phyloP scores from a whole-genome alignment of 2,329 filamentous ascomycete genomes.

The Fusarium sp. region DNA sequence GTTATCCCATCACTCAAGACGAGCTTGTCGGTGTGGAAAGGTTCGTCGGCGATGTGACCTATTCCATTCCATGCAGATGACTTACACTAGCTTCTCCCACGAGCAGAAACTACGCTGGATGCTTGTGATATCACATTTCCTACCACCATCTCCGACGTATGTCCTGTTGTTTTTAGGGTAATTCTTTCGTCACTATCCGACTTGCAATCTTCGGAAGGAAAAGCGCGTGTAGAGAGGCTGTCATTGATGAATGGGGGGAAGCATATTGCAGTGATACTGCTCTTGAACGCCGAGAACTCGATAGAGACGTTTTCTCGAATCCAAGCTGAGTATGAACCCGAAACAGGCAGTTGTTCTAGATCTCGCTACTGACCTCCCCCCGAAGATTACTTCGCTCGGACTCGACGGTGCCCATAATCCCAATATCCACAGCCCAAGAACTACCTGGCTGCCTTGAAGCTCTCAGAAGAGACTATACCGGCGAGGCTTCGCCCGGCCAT shows the following conservation, averaged over 20 bases:
- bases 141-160: slow-evolving; percentile 36
- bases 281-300: slow-evolving; percentile 55
- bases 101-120: slow-evolving; percentile 58
- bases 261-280: slow-evolving; percentile 61
- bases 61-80: background rate
- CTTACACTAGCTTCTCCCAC: slow-evolving; percentile 9
- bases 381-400: slow-evolving; percentile 53
- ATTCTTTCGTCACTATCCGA: slow-evolving; percentile 60
- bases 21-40: slow-evolving; percentile 50
- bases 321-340: slow-evolving; percentile 58
- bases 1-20: slow-evolving; percentile 41
- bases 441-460: slow-evolving; percentile 57
- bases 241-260: slow-evolving; percentile 58
- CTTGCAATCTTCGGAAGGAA: slow-evolving; percentile 49
- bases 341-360: background rate
- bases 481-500: background rate
- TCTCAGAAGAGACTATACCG: slow-evolving; percentile 52
- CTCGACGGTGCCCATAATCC: slow-evolving; percentile 59
- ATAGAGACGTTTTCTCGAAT: slow-evolving; percentile 58
- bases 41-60: slow-evolving; percentile 36
- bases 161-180: slow-evolving; percentile 51
- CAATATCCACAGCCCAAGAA: slow-evolving; percentile 55
- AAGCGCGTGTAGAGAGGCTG: slow-evolving; percentile 58
- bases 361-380: background rate
- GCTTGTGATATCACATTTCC: slow-evolving; percentile 64